A percentile compares a stretch with the other conserved stretches of the same genome.
These are phyloP conservation scores for Agroathelia rolfsii DNA, from an alignment of 1,284 basidiomycete genomes.

Conservation along the genomic window DNA sequence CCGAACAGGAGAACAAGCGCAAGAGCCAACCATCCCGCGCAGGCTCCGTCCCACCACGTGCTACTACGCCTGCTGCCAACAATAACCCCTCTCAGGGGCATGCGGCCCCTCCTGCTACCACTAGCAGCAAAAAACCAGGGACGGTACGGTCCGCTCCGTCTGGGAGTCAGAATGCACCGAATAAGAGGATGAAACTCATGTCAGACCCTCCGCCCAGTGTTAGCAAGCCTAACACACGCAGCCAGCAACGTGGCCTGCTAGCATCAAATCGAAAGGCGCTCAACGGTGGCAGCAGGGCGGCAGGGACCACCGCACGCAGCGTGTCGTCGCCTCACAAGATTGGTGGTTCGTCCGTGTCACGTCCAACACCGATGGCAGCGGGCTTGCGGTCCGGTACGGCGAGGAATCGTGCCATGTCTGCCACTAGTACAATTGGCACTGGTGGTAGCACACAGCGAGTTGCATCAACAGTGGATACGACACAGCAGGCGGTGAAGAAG, in stretches of 20 bases:
- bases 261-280: not conserved
- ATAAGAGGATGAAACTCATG: too few species aligned
- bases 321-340: too few species aligned
- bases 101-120: constrained; percentile 17
- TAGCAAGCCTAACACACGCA: constrained; percentile 17
- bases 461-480: constrained; percentile 17
- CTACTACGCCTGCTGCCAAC: constrained; percentile 39
- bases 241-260: constrained; percentile 8
- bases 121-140: too few species aligned
- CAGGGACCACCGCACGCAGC: not conserved
- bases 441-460: constrained; percentile 12
- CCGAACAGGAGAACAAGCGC: constrained; percentile 71
- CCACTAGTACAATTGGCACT: too few species aligned
- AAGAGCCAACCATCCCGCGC: constrained; percentile 27
- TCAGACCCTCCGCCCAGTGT: too few species aligned
- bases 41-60: constrained; percentile 47
- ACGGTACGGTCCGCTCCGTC: too few species aligned
- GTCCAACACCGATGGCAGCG: constrained; percentile 15
- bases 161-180: too few species aligned
- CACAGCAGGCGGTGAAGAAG: constrained; percentile 29
- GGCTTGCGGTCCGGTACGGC: constrained; percentile 9
- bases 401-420: constrained; percentile 13
- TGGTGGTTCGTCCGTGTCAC: constrained; percentile 11
- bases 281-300: constrained; percentile 9
- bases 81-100: not conserved